A percentile compares a stretch with the other conserved stretches of the same genome.
These are phyloP conservation scores for Apiotrichum montevideense DNA, from an alignment of 1,284 basidiomycete genomes.

Conservation along the genomic window DNA sequence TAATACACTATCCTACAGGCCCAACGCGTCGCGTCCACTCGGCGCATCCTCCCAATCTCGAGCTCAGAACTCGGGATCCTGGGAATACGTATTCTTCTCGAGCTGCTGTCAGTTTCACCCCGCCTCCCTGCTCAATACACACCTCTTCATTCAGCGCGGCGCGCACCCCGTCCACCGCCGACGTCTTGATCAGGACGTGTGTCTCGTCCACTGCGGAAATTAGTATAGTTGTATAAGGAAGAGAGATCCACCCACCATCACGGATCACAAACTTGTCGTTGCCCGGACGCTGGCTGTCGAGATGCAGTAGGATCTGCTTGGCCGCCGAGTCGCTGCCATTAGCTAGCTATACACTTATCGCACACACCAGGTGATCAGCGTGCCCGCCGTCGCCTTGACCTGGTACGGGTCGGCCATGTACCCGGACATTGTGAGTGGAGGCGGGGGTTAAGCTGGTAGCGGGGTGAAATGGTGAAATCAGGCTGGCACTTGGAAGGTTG, in stretches of 20 bases:
- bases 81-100: slow-evolving; percentile 44
- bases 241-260: slow-evolving; percentile 25
- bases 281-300: slow-evolving; percentile 32
- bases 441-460: no score
- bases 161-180: slow-evolving; percentile 35
- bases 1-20: no score
- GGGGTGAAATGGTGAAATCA: no score
- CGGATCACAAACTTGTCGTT: slow-evolving; percentile 33
- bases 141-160: slow-evolving; percentile 36
- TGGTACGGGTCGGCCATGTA: slow-evolving; percentile 16
- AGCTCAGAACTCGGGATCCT: slow-evolving; percentile 27
- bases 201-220: slow-evolving; percentile 33
- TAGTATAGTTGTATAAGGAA: background rate
- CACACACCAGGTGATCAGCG: slow-evolving; percentile 17
- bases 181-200: slow-evolving; percentile 35
- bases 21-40: no score
- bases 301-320: slow-evolving; percentile 41
- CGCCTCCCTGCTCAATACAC: background rate
- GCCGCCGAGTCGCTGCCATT: slow-evolving; percentile 39
- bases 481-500: no score
- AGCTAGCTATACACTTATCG: background rate
- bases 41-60: no score
- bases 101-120: slow-evolving; percentile 20
- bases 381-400: slow-evolving; percentile 16
- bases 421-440: background rate